Evolutionary conservation across 352 stramenopile species (phyloP).

Genomic region (Phytophthora europaea): DNA sequence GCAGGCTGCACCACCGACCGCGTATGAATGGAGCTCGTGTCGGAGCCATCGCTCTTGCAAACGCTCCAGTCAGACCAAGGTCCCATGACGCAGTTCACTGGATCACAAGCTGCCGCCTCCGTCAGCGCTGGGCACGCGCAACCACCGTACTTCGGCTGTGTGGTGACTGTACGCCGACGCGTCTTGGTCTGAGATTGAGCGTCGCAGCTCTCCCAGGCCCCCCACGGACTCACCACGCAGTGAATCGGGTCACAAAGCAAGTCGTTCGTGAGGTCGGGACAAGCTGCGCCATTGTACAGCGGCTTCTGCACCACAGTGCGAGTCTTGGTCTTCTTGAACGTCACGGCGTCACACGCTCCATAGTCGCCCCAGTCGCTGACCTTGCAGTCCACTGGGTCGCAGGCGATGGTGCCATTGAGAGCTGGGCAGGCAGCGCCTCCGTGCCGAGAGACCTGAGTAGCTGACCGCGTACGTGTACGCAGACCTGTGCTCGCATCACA

Average conservation of each 20-base stretch:
- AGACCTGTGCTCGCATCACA: conserved; percentile 54
- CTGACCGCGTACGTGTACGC: conserved; percentile 47
- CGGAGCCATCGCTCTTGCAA: conserved; percentile 36
- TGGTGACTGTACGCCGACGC: conserved; percentile 34
- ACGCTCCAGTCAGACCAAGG: conserved; percentile 45
- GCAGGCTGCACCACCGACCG: conserved; percentile 38
- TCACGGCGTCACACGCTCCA: conserved; percentile 47
- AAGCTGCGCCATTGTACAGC: conserved; percentile 51
- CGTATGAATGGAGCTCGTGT: conserved; percentile 41
- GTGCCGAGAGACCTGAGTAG: conserved; percentile 32
- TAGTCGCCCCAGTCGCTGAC: conserved; percentile 58
- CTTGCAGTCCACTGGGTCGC: conserved; percentile 57
- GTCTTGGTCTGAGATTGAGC: conserved; percentile 48
- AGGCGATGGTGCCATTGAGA: conserved; percentile 48
- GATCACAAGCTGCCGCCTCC: conserved; percentile 48
- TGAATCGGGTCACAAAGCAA: conserved; percentile 61
- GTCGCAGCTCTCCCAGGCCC: conserved; percentile 47
- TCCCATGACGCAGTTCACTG: conserved; percentile 56
- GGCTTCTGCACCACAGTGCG: conserved; percentile 41
- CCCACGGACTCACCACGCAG: conserved; percentile 53
- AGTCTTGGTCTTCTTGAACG: conserved; percentile 60
- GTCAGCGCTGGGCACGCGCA: conserved; percentile 34
- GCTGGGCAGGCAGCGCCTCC: conserved; percentile 44
- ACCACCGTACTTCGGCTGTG: conserved; percentile 48
- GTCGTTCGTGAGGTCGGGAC: conserved; percentile 56